Base-by-base conservation (phyloP, 805 yeast species). In the Pachysolen tannophilus region DNA sequence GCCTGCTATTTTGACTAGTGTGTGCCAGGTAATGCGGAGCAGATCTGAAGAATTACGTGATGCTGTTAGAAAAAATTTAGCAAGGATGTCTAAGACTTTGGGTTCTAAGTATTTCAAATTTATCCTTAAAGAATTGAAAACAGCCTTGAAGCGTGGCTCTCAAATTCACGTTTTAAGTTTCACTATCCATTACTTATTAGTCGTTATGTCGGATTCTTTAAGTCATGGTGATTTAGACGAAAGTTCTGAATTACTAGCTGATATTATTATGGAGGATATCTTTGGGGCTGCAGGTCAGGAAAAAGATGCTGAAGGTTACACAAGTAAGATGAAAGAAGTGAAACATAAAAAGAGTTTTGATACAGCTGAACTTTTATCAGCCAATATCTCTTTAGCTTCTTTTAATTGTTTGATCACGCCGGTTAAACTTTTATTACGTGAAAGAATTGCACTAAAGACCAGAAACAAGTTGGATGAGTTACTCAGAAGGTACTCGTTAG, bases 211-310 rank as follows among this genome's bases (percentile, higher is more conserved):
- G 5, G 63, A 56, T 4, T 41, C 45, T 4, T 55, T 84, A 28
- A 39, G 50, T 0, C 82, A 73, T 43, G 94, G 95, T 6, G 94
- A 84, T 40, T 60, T 90, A 28, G 92, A 87, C 53, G 78, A 73
- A 10, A 55, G 65, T 33, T 72, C 80, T 4, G 60, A 61, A 2
- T 46, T 80, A 36, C 59, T 88, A 9, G 78, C 80, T 45, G 77
- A 74, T 16, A 64, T 86, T 11, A 67, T 88, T 16, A 90, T 90
- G 95, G 95, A 87, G 50, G 96, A 90, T 50, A 71, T 78, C 4
- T 88, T 92, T 56, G 98, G 98, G 17, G 72, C 80, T 8, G 83
- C 95, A 3, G 94, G 95, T 24, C 82, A 81, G 50, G 97, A 92
- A 50, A 90, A 92, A 53, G 97, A 92, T 44, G 88, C 92, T 5